phyloP scores from a whole-genome alignment of 192 early-diverging fungal species.

The Gryganskiella cystojenkinii region DNA sequence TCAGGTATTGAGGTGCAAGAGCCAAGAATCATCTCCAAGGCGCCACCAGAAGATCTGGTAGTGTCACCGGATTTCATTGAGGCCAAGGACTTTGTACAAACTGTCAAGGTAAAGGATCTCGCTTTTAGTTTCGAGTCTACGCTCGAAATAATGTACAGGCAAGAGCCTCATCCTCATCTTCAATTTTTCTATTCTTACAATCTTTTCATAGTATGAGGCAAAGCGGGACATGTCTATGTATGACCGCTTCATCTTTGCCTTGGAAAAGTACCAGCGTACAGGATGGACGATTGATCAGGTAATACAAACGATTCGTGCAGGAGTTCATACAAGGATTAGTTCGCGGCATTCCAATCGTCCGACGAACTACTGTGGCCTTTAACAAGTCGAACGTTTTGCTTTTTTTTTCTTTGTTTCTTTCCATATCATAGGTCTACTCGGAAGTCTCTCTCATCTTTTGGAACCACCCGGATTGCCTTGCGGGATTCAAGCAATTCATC shows the following conservation, averaged over 20 bases:
- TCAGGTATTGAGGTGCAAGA: constrained; percentile 29
- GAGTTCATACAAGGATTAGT: too few species aligned
- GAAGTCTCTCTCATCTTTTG: constrained; percentile 53
- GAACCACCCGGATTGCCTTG: constrained; percentile 48
- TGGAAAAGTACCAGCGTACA: constrained; percentile 49
- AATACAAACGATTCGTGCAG: not conserved
- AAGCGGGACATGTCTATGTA: constrained; percentile 51
- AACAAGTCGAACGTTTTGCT: not conserved
- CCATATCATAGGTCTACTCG: constrained; percentile 51
- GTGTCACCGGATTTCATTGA: constrained; percentile 51
- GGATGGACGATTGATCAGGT: constrained; percentile 55
- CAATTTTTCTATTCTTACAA: not conserved
- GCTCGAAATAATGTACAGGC: not conserved
- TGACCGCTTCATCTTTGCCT: constrained; percentile 46
- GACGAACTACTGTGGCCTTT: not conserved
- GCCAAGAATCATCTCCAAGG: constrained; percentile 42
- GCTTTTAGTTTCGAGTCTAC: not conserved
- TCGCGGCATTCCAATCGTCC: too few species aligned
- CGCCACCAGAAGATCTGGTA: constrained; percentile 50
- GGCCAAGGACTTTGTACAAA: constrained; percentile 51
- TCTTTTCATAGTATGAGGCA: constrained; percentile 16
- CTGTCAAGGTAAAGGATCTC: constrained; percentile 34
- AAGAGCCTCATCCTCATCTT: not conserved
- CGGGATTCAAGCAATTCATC: constrained; percentile 49
- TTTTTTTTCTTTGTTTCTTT: too few species aligned